Evolutionary conservation across 2,329 filamentous ascomycete genomes (phyloP).

Genomic region (Phialocephala subalpina): DNA sequence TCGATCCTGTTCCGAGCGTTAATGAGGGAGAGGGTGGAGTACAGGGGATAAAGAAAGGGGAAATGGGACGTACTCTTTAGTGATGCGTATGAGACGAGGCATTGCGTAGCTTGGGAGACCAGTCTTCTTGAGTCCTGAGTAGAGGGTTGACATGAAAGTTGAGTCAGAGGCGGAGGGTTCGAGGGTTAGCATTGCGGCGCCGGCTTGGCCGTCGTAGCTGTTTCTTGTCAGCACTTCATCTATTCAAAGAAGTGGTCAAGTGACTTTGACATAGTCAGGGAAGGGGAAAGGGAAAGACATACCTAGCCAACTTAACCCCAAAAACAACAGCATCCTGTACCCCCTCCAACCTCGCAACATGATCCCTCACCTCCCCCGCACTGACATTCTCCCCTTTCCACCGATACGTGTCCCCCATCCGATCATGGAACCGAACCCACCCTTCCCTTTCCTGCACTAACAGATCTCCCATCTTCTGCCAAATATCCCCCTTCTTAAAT

Average conservation of each 20-base stretch:
- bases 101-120: constrained; percentile 55
- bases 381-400: constrained; percentile 60
- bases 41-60: neutral
- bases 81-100: constrained; percentile 55
- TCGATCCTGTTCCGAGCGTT: constrained; percentile 43
- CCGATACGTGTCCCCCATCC: constrained; percentile 61
- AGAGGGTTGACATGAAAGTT: constrained; percentile 47
- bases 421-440: constrained; percentile 55
- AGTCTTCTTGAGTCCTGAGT: constrained; percentile 49
- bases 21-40: neutral
- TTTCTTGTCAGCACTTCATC: constrained; percentile 11
- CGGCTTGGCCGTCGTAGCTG: constrained; percentile 57
- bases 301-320: constrained; percentile 51
- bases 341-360: constrained; percentile 49
- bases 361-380: constrained; percentile 53
- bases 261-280: too few species aligned
- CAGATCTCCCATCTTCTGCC: constrained; percentile 54
- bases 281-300: constrained; percentile 24
- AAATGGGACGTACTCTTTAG: constrained; percentile 48
- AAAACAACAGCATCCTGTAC: constrained; percentile 54
- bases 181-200: constrained; percentile 54
- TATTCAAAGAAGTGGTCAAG: too few species aligned
- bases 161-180: constrained; percentile 43
- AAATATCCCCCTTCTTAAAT: constrained; percentile 54
- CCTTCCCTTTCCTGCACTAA: constrained; percentile 50